A percentile compares a stretch with the other conserved stretches of the same genome.
phyloP scores from a whole-genome alignment of 805 yeast species.

The Wickerhamiella qilinensis region DNA sequence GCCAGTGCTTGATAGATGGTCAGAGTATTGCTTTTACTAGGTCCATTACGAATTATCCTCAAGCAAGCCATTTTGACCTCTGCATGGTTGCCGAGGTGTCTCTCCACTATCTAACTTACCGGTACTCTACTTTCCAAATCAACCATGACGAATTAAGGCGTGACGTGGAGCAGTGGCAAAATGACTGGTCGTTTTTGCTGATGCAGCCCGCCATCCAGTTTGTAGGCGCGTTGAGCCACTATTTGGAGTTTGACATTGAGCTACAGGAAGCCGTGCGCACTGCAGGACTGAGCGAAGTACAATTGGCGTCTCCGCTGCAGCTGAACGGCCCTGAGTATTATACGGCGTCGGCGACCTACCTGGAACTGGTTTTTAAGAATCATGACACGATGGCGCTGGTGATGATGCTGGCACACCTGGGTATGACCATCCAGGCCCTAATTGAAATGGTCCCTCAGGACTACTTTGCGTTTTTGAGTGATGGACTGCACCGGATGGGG shows the following conservation, averaged over 20 bases:
- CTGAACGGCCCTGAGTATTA: conserved; percentile 10
- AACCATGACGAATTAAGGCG: conserved; percentile 26
- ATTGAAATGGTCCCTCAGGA: conserved; percentile 31
- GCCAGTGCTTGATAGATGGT: conserved; percentile 47
- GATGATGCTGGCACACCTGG: conserved; percentile 26
- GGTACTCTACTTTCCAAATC: conserved; percentile 31
- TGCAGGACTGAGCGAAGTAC: conserved; percentile 7
- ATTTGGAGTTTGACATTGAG: conserved; percentile 34
- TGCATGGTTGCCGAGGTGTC: conserved; percentile 65
- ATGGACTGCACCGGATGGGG: conserved; percentile 40
- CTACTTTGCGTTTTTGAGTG: conserved; percentile 54
- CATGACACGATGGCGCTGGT: conserved; percentile 12
- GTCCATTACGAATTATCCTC: conserved; percentile 36
- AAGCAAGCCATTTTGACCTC: conserved; percentile 68
- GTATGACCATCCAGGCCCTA: conserved; percentile 28
- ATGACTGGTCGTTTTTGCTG: conserved; percentile 53
- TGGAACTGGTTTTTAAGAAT: conserved; percentile 18
- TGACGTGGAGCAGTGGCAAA: conserved; percentile 44
- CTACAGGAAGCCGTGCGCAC: neutral
- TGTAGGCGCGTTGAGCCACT: conserved; percentile 55
- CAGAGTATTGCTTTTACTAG: conserved; percentile 42
- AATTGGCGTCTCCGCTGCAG: conserved; percentile 22
- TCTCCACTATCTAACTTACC: conserved; percentile 40
- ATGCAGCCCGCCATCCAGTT: conserved; percentile 60
- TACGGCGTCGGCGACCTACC: conserved; percentile 10